Evolutionary conservation across 2,329 filamentous ascomycete species (phyloP).

Genomic region (Tolypocladium ovalisporum): DNA sequence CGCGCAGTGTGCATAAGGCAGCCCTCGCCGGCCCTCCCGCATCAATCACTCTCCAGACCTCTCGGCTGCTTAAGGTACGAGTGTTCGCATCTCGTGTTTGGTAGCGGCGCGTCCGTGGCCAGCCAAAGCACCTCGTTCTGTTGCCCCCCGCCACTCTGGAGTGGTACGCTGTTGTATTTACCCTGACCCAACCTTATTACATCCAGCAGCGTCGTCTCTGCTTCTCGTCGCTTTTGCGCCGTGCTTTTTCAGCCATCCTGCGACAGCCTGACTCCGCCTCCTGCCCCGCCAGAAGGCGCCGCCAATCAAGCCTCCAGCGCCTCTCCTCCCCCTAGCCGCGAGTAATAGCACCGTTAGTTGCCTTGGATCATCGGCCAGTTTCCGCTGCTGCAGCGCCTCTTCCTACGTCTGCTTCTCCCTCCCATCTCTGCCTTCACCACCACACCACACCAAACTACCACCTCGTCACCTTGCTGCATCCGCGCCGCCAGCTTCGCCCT

Average conservation of each 20-base stretch:
- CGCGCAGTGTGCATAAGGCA: background rate
- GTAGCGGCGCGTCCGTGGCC: background rate
- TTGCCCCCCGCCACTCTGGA: background rate
- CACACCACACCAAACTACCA: background rate
- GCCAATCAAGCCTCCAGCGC: slow-evolving; percentile 3
- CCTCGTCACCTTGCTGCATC: background rate
- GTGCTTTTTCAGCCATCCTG: background rate
- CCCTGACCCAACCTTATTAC: background rate
- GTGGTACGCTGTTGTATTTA: background rate
- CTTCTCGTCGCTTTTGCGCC: background rate
- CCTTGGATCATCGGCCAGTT: background rate
- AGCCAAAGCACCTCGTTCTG: background rate
- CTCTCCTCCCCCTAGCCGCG: background rate
- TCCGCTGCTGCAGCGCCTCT: background rate
- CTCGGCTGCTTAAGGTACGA: background rate
- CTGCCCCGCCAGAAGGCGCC: slow-evolving; percentile 1
- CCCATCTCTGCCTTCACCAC: background rate
- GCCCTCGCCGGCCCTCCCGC: background rate
- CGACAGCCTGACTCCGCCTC: background rate
- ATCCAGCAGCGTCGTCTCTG: background rate
- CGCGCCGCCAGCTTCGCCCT: background rate
- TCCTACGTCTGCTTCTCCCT: background rate
- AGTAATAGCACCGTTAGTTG: background rate
- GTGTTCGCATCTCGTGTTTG: background rate
- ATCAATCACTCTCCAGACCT: background rate